Evolutionary conservation across 2,329 filamentous ascomycete species (phyloP), one percentile per base, ranked within the genome.

Genomic region (Beauveria pseudobassiana): DNA sequence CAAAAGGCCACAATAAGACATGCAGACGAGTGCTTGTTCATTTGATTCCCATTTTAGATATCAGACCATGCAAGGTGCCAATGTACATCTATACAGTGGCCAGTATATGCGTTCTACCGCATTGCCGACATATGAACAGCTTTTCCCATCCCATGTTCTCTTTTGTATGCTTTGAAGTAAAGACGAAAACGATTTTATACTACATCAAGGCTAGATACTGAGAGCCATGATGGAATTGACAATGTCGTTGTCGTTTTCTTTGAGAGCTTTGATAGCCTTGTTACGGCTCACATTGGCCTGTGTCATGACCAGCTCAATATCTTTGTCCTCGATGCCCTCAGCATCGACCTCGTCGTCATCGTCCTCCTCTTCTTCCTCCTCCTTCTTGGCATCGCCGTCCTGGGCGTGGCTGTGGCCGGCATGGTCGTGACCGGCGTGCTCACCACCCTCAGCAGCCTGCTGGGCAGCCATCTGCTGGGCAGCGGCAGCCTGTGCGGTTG

Each of bases 161-260:
- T 61, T 56, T 49, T 30, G 56, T 56, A 50, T 50, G 51, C 59
- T 40, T 55, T 56, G 59, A 30, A 60, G 42, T 46, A 54, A 26
- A 60, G 28, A 62, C 59, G 61, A 55, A 54, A 59, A 62, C 34
- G 24, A 59, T 60, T 75, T 28, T n/a, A 28, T 34, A 55, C 30
- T 45, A 55, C 30, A 61, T 43, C 51, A 50, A 40, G 51, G 26
- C 51, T 82, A 93, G 83, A 91, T 87, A 82, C 89, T 92, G 77
- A 99, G 82, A 70, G 93, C 93, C 95, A 99, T 99, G 82, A 99
- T 99, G 71, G 95, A 97, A 85, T 99, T 99, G 83, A 99, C 95
- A 81, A 99, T 99, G 76, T 99, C 95, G 74, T 98, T 97, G 81
- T 98, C 93, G 76, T 99, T 99, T 83, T 98, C 95, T 83, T 92